These are phyloP conservation scores for Pseudonectria foliicola DNA, from an alignment of 2,329 filamentous ascomycete species.

Conservation along the genomic window DNA sequence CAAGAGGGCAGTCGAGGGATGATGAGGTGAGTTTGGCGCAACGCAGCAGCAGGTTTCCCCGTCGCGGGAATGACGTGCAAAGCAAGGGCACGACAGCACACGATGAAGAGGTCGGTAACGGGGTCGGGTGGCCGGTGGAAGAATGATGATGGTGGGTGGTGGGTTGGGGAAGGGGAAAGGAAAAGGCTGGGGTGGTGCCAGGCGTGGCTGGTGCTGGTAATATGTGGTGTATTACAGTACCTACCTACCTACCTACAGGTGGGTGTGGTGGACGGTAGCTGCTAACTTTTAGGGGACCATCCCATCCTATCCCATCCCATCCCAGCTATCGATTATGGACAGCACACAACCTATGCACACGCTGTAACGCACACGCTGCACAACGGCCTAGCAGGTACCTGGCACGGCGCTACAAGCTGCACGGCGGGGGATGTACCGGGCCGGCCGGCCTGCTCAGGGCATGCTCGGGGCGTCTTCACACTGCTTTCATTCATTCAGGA, in stretches of 20 bases:
- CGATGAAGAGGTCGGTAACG: constrained; percentile 22
- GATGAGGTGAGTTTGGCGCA: constrained; percentile 10
- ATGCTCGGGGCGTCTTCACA: no score
- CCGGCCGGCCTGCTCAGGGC: no score
- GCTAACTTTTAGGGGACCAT: constrained; percentile 11
- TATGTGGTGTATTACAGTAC: not conserved
- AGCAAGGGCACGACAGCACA: constrained; percentile 9
- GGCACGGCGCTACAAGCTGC: no score
- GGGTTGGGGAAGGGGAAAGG: constrained; percentile 16
- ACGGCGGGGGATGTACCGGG: no score
- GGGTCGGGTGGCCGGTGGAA: constrained; percentile 12
- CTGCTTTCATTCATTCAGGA: no score
- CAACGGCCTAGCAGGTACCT: no score
- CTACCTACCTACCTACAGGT: not conserved
- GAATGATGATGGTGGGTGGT: constrained; percentile 12
- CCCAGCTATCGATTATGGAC: no score
- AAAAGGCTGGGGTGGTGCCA: constrained; percentile 23
- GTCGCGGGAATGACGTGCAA: constrained; percentile 21
- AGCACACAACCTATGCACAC: no score
- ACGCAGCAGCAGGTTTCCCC: constrained; percentile 8
- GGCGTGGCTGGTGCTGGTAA: constrained; percentile 21
- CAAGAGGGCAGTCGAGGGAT: constrained; percentile 1
- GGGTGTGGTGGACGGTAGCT: constrained; percentile 12
- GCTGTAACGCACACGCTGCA: no score
- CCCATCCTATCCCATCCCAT: no score